A percentile compares a stretch with the other conserved stretches of the same genome.
These are phyloP conservation scores for Candida sp. DNA, from an alignment of 1,139 yeast genomes.

Conservation along the genomic window DNA sequence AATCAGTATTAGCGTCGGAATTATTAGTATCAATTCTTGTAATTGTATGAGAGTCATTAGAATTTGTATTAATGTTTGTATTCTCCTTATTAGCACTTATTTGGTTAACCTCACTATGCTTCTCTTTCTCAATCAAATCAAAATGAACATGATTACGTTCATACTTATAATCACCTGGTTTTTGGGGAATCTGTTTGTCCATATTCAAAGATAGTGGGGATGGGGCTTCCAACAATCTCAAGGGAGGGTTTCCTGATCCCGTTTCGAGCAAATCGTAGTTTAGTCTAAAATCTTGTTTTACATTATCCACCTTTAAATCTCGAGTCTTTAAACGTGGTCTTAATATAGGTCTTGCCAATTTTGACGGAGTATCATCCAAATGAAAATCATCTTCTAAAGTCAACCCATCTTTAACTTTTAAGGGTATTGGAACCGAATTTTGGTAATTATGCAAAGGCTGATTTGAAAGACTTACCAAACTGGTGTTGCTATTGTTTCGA, in stretches of 20 bases:
- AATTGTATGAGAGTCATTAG: conserved; percentile 6
- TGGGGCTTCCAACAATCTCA: conserved; percentile 14
- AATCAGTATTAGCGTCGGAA: conserved; percentile 5
- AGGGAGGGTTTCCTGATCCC: conserved; percentile 3
- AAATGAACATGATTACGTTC: not conserved
- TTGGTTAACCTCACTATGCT: conserved; percentile 17
- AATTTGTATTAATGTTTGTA: conserved; percentile 1
- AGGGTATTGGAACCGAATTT: conserved; percentile 1
- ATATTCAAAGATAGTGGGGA: conserved; percentile 19
- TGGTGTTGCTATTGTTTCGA: conserved; percentile 31
- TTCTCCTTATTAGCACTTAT: not conserved
- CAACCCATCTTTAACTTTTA: conserved; percentile 14
- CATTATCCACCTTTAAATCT: conserved; percentile 7
- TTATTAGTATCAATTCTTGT: not conserved
- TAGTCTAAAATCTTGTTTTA: conserved; percentile 29
- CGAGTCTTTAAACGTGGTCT: conserved; percentile 14
- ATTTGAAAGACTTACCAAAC: conserved; percentile 15
- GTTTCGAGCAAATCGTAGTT: conserved; percentile 19
- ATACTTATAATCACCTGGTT: not conserved
- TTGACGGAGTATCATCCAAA: conserved; percentile 14
- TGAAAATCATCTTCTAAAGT: conserved; percentile 35
- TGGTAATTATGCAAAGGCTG: conserved; percentile 10
- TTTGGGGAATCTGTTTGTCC: not conserved
- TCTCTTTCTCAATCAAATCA: conserved; percentile 1
- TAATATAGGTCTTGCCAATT: conserved; percentile 14